A percentile compares a stretch with the other conserved stretches of the same genome.
phyloP scores from a whole-genome alignment of 2,329 filamentous ascomycete genomes.

The Aureobasidium subglaciale region DNA sequence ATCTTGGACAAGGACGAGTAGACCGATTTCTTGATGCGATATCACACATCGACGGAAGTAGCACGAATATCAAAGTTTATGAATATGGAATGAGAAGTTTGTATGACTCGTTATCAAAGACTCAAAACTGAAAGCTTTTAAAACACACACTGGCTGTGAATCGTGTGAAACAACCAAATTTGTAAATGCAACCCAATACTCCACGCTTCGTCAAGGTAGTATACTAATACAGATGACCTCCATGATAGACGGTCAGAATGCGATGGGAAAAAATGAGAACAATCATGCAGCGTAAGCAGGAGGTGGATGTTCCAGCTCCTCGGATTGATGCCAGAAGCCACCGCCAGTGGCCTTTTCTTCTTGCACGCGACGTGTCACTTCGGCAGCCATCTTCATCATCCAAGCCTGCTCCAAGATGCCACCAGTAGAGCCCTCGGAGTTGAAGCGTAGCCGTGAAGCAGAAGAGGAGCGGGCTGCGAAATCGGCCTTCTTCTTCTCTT shows the following conservation, averaged over 20 bases:
- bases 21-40: not conserved
- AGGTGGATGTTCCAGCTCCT: conserved; percentile 24
- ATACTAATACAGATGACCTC: not conserved
- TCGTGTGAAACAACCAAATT: conserved; percentile 2
- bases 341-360: conserved; percentile 60
- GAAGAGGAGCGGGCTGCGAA: not conserved
- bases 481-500: conserved; percentile 8
- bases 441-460: not conserved
- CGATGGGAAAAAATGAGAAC: not conserved
- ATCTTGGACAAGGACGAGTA: conserved; percentile 37
- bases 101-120: not conserved
- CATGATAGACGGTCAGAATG: not conserved
- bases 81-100: not conserved
- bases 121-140: not conserved
- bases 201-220: conserved; percentile 5
- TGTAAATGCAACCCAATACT: not conserved
- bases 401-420: conserved; percentile 71
- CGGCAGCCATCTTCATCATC: conserved; percentile 88
- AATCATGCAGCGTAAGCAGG: conserved; percentile 31
- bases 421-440: conserved; percentile 24
- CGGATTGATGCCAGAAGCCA: conserved; percentile 18
- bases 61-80: too few relatives aligned
- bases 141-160: conserved; percentile 7
- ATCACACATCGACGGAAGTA: too few relatives aligned
- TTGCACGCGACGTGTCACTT: conserved; percentile 80